A percentile compares a stretch with the other conserved stretches of the same genome.
phyloP scores from a whole-genome alignment of 2,329 filamentous ascomycete genomes.

The Microsporum canis region DNA sequence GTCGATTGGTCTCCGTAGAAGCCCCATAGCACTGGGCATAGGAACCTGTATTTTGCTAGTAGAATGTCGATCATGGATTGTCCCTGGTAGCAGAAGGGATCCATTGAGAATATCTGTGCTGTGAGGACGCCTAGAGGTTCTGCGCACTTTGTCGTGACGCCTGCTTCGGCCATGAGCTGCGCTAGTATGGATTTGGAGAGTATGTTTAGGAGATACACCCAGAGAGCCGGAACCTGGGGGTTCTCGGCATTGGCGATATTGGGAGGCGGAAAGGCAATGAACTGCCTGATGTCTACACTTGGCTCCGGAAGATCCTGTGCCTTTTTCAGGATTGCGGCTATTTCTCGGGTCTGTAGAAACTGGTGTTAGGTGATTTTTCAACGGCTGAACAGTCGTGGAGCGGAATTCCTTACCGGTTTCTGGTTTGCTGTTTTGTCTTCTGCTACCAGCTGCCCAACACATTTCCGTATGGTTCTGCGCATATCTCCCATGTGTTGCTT shows the following conservation, averaged over 20 bases:
- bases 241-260: constrained; percentile 28
- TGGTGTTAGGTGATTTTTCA: neutral
- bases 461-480: constrained; percentile 58
- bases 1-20: constrained; percentile 65
- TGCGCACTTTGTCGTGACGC: constrained; percentile 52
- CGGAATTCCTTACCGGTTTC: constrained; percentile 37
- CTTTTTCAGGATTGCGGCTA: constrained; percentile 44
- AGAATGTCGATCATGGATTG: constrained; percentile 67
- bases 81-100: constrained; percentile 56
- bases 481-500: constrained; percentile 60
- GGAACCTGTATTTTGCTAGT: constrained; percentile 70
- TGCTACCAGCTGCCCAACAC: constrained; percentile 58
- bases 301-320: constrained; percentile 44
- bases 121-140: constrained; percentile 70
- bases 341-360: constrained; percentile 34
- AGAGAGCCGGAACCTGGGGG: constrained; percentile 50
- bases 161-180: constrained; percentile 58
- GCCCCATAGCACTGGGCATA: constrained; percentile 78
- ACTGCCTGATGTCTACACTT: constrained; percentile 46
- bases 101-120: constrained; percentile 61
- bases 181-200: constrained; percentile 62
- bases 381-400: no score
- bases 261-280: constrained; percentile 37
- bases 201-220: constrained; percentile 66
- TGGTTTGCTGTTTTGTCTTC: constrained; percentile 53